Evolutionary conservation across 139 green algal genomes (phyloP).

Genomic region (Chlorella sp.): DNA sequence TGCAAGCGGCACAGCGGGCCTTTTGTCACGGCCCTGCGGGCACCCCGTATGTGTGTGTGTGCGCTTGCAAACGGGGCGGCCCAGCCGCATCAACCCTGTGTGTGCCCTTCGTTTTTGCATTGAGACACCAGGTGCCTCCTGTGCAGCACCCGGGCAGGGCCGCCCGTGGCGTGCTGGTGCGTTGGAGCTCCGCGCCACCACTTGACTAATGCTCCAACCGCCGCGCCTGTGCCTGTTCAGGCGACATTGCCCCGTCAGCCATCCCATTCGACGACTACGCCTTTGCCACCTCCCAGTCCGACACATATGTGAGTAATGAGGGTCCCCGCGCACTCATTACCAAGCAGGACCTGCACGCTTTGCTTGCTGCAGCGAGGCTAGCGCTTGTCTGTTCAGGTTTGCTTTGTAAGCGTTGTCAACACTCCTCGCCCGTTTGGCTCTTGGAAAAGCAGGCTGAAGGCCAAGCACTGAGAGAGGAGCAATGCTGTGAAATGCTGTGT

Average conservation of each 20-base stretch:
- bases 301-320: neutral
- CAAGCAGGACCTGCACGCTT: too few relatives aligned
- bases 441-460: neutral
- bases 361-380: too few relatives aligned
- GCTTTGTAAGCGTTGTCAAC: neutral
- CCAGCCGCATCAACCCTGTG: neutral
- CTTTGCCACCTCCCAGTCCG: neutral
- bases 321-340: neutral
- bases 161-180: too few relatives aligned
- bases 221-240: neutral
- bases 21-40: too few relatives aligned
- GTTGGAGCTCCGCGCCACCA: too few relatives aligned
- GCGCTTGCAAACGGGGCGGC: neutral
- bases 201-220: too few relatives aligned
- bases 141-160: neutral
- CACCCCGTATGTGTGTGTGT: too few relatives aligned
- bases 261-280: neutral
- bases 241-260: neutral
- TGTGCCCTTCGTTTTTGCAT: too few relatives aligned
- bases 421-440: neutral
- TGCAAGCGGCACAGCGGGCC: too few relatives aligned
- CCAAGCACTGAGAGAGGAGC: neutral
- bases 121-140: too few relatives aligned
- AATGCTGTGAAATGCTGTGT: neutral
- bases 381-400: too few relatives aligned